Evolutionary conservation across 305 asterid genomes (phyloP).

Genomic region (Solanum hybrid): DNA sequence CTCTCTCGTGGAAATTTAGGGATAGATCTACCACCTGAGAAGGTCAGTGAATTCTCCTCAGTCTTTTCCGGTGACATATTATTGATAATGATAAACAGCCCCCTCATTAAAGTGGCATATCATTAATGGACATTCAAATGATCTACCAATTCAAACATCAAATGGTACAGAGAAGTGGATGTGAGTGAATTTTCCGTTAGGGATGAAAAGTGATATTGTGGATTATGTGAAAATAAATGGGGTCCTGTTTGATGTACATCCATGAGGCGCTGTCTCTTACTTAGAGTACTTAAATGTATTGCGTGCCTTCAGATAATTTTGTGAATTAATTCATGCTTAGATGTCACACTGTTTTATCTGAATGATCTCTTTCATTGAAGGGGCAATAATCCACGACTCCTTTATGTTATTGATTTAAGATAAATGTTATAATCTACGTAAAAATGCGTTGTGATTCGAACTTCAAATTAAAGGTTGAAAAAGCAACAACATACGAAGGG

Average conservation of each 20-base stretch:
- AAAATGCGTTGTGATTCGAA: too few relatives aligned
- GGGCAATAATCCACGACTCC: background rate
- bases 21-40: constrained; percentile 89
- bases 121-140: background rate
- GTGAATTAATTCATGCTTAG: background rate
- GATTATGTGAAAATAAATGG: background rate
- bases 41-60: constrained; percentile 29
- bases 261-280: background rate
- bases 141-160: background rate
- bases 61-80: background rate
- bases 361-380: background rate
- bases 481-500: too few relatives aligned
- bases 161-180: background rate
- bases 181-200: background rate
- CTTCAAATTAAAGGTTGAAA: too few relatives aligned
- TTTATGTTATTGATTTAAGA: background rate
- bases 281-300: background rate
- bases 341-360: background rate
- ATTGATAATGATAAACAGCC: background rate
- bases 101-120: background rate
- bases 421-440: background rate
- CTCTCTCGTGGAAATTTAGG: constrained; percentile 88
- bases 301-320: background rate
- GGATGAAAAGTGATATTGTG: background rate
- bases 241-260: background rate